Conservation (phyloP, 2,329 filamentous ascomycete genomes). For the Penicillium rolfsii region DNA sequence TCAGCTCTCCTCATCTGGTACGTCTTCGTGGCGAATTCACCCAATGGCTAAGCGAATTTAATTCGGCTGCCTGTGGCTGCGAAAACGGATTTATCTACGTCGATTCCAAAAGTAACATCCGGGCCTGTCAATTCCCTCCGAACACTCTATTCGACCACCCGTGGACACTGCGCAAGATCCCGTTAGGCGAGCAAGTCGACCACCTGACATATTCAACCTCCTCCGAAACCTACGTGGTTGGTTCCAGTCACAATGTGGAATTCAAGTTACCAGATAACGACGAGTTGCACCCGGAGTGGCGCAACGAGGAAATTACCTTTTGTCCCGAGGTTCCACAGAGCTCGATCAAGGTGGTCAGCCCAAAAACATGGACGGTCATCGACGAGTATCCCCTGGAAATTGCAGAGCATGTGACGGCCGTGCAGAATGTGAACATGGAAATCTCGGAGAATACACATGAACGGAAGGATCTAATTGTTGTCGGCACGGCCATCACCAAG, state of each 20-base stretch:
- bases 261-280: slow-evolving; percentile 89
- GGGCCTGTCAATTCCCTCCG: slow-evolving; percentile 71
- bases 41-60: slow-evolving; percentile 72
- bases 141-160: slow-evolving; percentile 74
- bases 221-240: slow-evolving; percentile 75
- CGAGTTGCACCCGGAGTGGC: slow-evolving; percentile 79
- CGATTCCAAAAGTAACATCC: slow-evolving; percentile 69
- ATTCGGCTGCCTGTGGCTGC: slow-evolving; percentile 67
- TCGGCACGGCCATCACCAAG: slow-evolving; percentile 82
- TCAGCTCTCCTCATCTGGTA: slow-evolving; percentile 75
- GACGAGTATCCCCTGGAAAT: slow-evolving; percentile 73
- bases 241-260: slow-evolving; percentile 66
- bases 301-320: slow-evolving; percentile 66
- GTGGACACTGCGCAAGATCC: slow-evolving; percentile 73
- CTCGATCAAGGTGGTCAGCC: slow-evolving; percentile 76
- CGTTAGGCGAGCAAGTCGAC: slow-evolving; percentile 70
- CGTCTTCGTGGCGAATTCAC: slow-evolving; percentile 70
- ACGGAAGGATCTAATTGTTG: slow-evolving; percentile 76
- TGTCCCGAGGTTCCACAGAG: slow-evolving; percentile 72
- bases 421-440: slow-evolving; percentile 83
- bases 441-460: slow-evolving; percentile 90
- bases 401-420: slow-evolving; percentile 76
- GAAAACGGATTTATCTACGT: slow-evolving; percentile 83
- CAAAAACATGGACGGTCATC: slow-evolving; percentile 75
- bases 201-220: slow-evolving; percentile 76